Conservation (phyloP, 75 land plant genomes). For the Adiantum capillusveneris region DNA sequence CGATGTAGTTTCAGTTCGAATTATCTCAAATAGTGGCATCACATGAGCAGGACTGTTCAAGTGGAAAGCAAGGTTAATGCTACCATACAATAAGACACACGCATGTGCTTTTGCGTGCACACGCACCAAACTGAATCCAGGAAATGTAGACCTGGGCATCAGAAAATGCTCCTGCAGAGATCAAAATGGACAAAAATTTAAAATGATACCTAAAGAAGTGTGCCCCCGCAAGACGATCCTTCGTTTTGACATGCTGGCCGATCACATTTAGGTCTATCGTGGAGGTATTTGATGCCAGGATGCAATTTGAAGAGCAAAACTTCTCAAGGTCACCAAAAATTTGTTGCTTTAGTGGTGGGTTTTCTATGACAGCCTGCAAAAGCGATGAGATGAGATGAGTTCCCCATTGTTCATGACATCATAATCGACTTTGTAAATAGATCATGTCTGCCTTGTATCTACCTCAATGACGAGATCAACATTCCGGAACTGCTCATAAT, state of each 20-base stretch:
- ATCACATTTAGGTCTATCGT: slow-evolving; percentile 80
- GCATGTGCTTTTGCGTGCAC: too few species aligned
- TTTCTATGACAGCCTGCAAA: slow-evolving; percentile 89
- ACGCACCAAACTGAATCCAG: too few species aligned
- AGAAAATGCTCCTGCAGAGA: too few species aligned
- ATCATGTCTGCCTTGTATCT: too few species aligned
- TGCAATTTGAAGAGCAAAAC: slow-evolving; percentile 64
- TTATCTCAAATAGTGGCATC: slow-evolving; percentile 95
- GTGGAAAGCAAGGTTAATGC: background rate
- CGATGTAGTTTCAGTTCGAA: slow-evolving; percentile 82
- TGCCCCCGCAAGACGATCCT: slow-evolving; percentile 86
- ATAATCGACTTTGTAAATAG: too few species aligned
- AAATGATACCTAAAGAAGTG: slow-evolving; percentile 87
- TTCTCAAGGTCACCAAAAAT: slow-evolving; percentile 87
- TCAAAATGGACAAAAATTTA: too few species aligned
- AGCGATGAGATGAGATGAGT: background rate
- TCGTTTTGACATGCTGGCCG: slow-evolving; percentile 69
- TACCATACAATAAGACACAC: too few species aligned
- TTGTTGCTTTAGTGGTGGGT: slow-evolving; percentile 75
- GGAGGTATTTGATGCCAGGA: slow-evolving; percentile 93
- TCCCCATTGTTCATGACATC: too few species aligned
- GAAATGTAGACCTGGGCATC: too few species aligned
- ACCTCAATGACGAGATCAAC: slow-evolving; percentile 99
- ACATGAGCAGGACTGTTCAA: slow-evolving; percentile 90
- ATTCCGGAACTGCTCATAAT: slow-evolving; percentile 71